A percentile compares a stretch with the other conserved stretches of the same genome.
These are phyloP conservation scores for Saccharomycopsis olivae DNA, from an alignment of 805 yeast genomes.

Conservation along the genomic window DNA sequence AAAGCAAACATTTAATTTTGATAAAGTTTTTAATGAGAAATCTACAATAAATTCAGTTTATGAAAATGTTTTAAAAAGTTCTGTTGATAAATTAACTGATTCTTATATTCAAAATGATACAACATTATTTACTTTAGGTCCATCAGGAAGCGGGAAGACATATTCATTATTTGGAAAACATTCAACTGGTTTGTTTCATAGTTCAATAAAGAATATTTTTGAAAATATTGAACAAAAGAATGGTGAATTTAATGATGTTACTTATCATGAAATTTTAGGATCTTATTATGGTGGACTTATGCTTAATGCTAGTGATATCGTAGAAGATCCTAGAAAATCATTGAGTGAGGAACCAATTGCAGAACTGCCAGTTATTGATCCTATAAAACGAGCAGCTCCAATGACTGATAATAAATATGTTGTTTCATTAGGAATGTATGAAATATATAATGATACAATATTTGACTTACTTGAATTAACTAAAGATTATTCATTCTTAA, in stretches of 20 bases:
- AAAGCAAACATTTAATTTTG: conserved; percentile 1
- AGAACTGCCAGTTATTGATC: conserved; percentile 15
- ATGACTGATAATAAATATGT: conserved; percentile 22
- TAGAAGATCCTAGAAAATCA: conserved; percentile 12
- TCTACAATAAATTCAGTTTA: background rate
- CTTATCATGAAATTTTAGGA: conserved; percentile 13
- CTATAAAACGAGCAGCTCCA: too few species aligned
- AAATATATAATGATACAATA: conserved; percentile 38
- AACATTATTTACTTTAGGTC: conserved; percentile 39
- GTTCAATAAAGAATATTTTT: conserved; percentile 27
- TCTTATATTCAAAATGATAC: conserved; percentile 26
- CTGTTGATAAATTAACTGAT: conserved; percentile 3
- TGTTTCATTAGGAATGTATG: conserved; percentile 41
- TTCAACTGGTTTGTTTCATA: conserved; percentile 29
- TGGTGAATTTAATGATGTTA: background rate
- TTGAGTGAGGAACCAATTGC: background rate
- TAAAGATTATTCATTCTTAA: conserved; percentile 18
- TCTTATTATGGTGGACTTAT: conserved; percentile 17
- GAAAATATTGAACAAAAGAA: conserved; percentile 18
- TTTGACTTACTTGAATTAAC: conserved; percentile 26
- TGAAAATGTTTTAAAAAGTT: background rate
- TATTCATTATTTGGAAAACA: conserved; percentile 27
- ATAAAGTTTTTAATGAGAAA: conserved; percentile 5
- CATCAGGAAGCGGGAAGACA: conserved; percentile 43
- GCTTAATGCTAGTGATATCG: conserved; percentile 17